These are phyloP conservation scores for Pichia nakasei DNA, from an alignment of 805 yeast species.

Conservation along the genomic window DNA sequence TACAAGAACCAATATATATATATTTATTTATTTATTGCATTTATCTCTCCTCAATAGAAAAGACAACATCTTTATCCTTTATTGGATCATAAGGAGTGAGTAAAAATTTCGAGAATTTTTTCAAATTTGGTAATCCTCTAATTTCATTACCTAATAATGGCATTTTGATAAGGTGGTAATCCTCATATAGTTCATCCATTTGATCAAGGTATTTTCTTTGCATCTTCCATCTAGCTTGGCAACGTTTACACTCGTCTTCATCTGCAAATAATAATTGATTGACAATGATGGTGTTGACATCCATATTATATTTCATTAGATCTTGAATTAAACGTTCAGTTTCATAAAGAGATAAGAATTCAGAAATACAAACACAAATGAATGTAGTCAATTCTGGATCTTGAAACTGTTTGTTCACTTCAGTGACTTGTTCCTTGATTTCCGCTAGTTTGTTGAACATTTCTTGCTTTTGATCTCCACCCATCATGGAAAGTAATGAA, in stretches of 20 bases:
- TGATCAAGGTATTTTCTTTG: conserved; percentile 92
- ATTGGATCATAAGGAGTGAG: conserved; percentile 69
- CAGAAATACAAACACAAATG: conserved; percentile 95
- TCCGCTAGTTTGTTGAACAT: conserved; percentile 72
- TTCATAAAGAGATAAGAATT: conserved; percentile 90
- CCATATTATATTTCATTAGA: conserved; percentile 88
- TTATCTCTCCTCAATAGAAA: conserved; percentile 43
- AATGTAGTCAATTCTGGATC: conserved; percentile 93
- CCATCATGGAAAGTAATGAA: conserved; percentile 81
- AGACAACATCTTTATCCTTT: conserved; percentile 43
- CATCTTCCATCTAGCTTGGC: conserved; percentile 90
- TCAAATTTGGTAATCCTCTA: conserved; percentile 82
- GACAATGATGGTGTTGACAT: conserved; percentile 91
- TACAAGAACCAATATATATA: not conserved
- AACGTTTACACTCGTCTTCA: conserved; percentile 76
- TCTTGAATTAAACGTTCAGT: conserved; percentile 98
- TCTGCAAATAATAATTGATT: conserved; percentile 87
- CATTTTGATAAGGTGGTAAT: conserved; percentile 91
- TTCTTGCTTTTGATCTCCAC: conserved; percentile 53
- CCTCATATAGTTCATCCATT: conserved; percentile 93
- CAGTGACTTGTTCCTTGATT: conserved; percentile 70
- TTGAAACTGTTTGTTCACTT: conserved; percentile 90
- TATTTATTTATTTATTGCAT: not conserved
- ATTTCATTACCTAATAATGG: conserved; percentile 94
- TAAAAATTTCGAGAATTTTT: conserved; percentile 74